These are phyloP conservation scores for Stachybotrys chlorohalonatus DNA, from an alignment of 2,329 filamentous ascomycete species.

Conservation along the genomic window DNA sequence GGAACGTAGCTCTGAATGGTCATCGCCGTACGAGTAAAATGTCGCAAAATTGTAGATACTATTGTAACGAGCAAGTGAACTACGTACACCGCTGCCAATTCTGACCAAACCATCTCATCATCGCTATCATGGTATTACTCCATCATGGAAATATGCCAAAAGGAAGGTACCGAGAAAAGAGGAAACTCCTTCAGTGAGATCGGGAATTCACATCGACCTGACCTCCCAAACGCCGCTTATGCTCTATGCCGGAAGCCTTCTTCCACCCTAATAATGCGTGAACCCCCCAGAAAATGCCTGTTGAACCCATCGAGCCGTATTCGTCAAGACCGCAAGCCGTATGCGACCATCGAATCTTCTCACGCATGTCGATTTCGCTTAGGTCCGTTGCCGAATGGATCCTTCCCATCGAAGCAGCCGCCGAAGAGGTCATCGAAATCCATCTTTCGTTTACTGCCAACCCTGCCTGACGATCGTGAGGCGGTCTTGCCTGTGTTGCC, in stretches of 20 bases:
- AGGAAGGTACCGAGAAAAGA: neutral
- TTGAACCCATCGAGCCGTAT: neutral
- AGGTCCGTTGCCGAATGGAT: constrained; percentile 38
- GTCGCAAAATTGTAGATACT: too few species aligned
- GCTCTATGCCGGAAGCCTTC: constrained; percentile 24
- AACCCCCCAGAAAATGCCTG: constrained; percentile 8
- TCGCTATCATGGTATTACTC: neutral
- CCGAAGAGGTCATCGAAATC: constrained; percentile 71
- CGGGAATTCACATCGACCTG: neutral
- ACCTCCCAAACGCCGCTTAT: constrained; percentile 26
- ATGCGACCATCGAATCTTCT: constrained; percentile 7
- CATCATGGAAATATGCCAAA: neutral
- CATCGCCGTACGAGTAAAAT: too few species aligned
- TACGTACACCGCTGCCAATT: neutral
- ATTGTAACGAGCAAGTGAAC: too few species aligned
- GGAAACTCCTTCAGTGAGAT: neutral
- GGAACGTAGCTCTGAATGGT: too few species aligned
- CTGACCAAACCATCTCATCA: neutral
- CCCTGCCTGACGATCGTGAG: constrained; percentile 28
- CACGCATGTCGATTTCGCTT: constrained; percentile 43
- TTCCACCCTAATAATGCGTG: constrained; percentile 22
- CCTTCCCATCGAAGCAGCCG: constrained; percentile 54
- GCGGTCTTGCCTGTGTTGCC: constrained; percentile 12
- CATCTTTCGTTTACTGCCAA: constrained; percentile 64
- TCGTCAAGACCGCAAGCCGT: constrained; percentile 4